Evolutionary conservation across 495 filamentous ascomycete species (phyloP), one percentile per base, ranked within the genome.

Genomic region (Cenococcum geophilum): DNA sequence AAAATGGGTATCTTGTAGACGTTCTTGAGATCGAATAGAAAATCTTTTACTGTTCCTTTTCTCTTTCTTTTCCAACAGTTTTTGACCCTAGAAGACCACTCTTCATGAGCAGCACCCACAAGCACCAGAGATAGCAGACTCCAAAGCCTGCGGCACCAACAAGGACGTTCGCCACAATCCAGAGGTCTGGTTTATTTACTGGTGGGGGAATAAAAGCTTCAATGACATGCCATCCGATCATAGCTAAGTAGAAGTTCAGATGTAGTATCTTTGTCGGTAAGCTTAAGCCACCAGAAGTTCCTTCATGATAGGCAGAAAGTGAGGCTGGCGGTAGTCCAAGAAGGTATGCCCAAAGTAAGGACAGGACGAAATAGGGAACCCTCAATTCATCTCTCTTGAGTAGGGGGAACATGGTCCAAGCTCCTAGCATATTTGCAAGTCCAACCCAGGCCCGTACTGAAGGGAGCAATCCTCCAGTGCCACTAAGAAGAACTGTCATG

Each of bases 381-480:
- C 80, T 79, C 16, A 98, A 79, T 27, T 88, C 89, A 50, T 96
- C 93, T 21, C 91, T 83, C 64, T 86, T 83, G 18, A 98, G 81
- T 5, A 98, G 78, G 4, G 93, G 93, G 70, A 89, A 98, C 79
- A 97, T 83, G 12, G 91, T 97, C 91, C 92, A 98, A 42, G 84
- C 85, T 14, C 89, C 93, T 36, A 97, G 82, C 4, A 92, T 79
- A 68, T 97, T 98, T 42, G 89, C 91, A 74, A 90, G 96, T 8
- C 89, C 89, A 8, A 97, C 83, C 93, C 93, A 98, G 6, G 89
- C 83, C 20, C 95, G 83, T 20, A 80, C 83, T 40, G 85, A 82
- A 61, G 86, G 87, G 55, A 82, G 82, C 25, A 97, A 77, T 0
- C 91, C 91, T 42, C 87, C 82, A 52, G 85, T 81, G 4, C 86